Evolutionary conservation across 2,329 filamentous ascomycete genomes (phyloP), one percentile per base, ranked within the genome.

Genomic region (Penicillium sclerotigenum): DNA sequence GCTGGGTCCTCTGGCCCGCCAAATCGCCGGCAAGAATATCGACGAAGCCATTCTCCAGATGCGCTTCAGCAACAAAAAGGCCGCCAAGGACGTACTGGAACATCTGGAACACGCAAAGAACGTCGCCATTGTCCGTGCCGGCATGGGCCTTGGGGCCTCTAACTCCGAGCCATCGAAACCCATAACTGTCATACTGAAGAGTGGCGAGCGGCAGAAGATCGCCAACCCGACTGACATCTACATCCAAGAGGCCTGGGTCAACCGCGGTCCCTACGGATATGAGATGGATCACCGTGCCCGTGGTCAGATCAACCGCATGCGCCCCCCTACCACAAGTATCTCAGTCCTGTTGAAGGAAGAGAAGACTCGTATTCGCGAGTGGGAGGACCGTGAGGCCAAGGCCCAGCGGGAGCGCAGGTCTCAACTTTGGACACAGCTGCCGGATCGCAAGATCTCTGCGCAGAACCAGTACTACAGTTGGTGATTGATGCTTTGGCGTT

Each of bases 41-140:
- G 91, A 95, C 56, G 92, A 99, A 34, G 94, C 94, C 14, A 90
- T 97, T 63, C 77, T 89, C 52, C 94, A 99, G 80, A 96, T 99
- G 90, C 85, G 87, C 54, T 97, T 93, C 79, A 93, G 88, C 73
- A 90, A 91, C 80, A 99, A 99, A 84, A 93, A 91, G 79, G 89
- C 88, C 61, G 90, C 93, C 7, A 80, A 84, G 63, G 91, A 96
- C 68, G 85, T 97, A 28, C 79, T 83, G 64, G 87, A 85, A 69
- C 89, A 94, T 69, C 79, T 99, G 18, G 85, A 94, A 69, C 83
- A 89, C 66, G 92, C 93, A 1, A 84, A 88, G 56, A 90, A 96
- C 69, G 79, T 87, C 68, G 94, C 94, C 34, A 80, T 96, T 62
- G 89, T 89, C 16, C 82, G 82, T 65, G 82, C 87, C 37, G 91